Evolutionary conservation across 176 grass and related monocot species (phyloP), one percentile per base, ranked within the genome.

Genomic region (Sorghum bicolor): DNA sequence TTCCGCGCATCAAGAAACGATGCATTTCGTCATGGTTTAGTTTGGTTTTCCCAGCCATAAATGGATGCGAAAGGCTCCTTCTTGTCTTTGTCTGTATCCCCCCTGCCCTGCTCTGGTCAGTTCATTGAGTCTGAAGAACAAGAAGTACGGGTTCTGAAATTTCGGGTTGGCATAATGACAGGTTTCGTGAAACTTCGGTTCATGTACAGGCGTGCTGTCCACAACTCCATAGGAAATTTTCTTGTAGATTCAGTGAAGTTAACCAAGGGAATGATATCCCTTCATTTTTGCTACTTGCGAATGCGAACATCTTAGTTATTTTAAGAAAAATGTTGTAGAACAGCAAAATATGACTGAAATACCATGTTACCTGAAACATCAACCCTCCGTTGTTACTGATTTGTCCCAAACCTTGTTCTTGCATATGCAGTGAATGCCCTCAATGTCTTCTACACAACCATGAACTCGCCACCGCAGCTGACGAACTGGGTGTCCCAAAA

Each of bases 401-500:
- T 4, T 43, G 45, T 44, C 26, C 22, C 28, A 19, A 77, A 78
- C 37, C 19, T 28, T 79, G 17, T 38, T 65, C 36, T 75, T 74
- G 4, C 13, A n/a, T 20, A 24, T 96, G 83, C 93, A 99, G 96
- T 90, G 44, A 86, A 76, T 83, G 85, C 93, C 79, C 91, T 99
- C 65, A 83, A 87, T 79, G 89, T 92, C 77, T 87, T 96, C 75
- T 94, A 88, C 80, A 90, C 73, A 75, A 92, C 73, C 82, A 90
- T 99, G 84, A 96, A 96, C 72, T 86, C 86, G 32, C 91, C 89
- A 12, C 58, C 83, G 57, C 85, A 92, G 83, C 89, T 99, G 30
- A 90, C 89, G 16, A 88, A 94, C 55, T 99, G 96, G 96, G 90
- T 73, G 40, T 71, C 91, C 25, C 89, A 84, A 67, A 87, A 89